Base-by-base conservation (phyloP, 768 basidiomycete genomes). In the Lentinula lateritia region DNA sequence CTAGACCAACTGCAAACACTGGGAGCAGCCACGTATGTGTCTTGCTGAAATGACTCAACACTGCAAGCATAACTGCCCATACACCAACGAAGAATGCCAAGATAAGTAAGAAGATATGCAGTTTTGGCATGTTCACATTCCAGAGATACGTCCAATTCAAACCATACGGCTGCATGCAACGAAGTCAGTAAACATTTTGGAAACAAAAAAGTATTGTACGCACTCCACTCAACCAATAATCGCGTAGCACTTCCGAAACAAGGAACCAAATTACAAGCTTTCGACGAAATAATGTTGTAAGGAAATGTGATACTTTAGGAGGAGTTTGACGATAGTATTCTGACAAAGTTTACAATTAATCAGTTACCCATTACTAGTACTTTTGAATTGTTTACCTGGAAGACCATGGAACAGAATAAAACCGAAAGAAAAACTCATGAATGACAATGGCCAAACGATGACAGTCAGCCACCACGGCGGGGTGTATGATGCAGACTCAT, bases 201-300 rank as follows among this genome's bases (percentile, higher is more conserved):
- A 6, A 53, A 61, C 50, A 41, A 42, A n/a, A n/a, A 42, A 15
- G 15, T 50, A 28, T 16, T 61, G 38, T 50, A 82, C 88, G 53
- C 72, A 92, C 90, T 38, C 90, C 90, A 63, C 91, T 93, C 61
- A 94, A 73, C 93, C 93, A 93, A 71, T 93, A 93, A 67, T 94
- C 90, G n/a, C 95, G 87, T 58, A 97, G 79, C 43, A 97, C 76
- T 74, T 95, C 95, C 0, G 95, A 92, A 34, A 90, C 87, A 62
- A 97, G 80, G 88, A 97, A 95, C 94, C 95, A 96, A 15, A 96
- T 78, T 6, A 98, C 95, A 55, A 97, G 79, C 75, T 93, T 96
- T 62, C 95, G 78, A 56, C 95, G 84, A 80, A 95, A 90, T 36
- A 98, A 78, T 1, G 95, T 96, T 73, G 76, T 85, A 69, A 95